phyloP scores from a whole-genome alignment of 805 yeast species.

The Isabelozyma pseudorhagii region DNA sequence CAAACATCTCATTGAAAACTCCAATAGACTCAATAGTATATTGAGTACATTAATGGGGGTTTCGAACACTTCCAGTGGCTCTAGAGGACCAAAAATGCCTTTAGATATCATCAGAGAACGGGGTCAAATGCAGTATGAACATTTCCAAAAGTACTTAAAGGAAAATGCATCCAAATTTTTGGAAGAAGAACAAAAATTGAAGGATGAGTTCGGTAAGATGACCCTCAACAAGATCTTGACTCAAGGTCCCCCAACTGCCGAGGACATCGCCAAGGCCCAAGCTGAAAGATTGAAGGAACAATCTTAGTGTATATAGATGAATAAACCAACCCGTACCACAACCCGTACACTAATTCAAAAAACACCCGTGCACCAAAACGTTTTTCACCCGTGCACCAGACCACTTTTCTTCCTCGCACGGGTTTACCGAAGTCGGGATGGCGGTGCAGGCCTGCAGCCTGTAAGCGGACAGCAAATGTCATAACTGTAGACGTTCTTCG shows the following conservation, averaged over 20 bases:
- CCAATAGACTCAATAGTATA: conserved; percentile 44
- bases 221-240: conserved; percentile 82
- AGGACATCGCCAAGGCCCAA: conserved; percentile 50
- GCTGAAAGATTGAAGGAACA: conserved; percentile 21
- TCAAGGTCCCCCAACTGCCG: conserved; percentile 78
- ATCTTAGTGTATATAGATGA: neutral
- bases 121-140: conserved; percentile 84
- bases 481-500: neutral
- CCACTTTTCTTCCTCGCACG: no score
- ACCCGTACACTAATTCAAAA: neutral
- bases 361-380: neutral
- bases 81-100: conserved; percentile 66
- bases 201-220: conserved; percentile 76
- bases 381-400: neutral
- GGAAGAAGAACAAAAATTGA: conserved; percentile 83
- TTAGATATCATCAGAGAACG: conserved; percentile 86
- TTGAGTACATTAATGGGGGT: conserved; percentile 65
- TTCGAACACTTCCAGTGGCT: conserved; percentile 31
- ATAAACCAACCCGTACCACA: neutral
- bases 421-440: neutral
- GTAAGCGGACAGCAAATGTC: neutral
- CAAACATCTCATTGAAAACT: conserved; percentile 28
- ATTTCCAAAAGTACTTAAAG: conserved; percentile 61
- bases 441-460: neutral
- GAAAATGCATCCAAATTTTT: conserved; percentile 65